These are phyloP conservation scores for Discostella stelligeroides DNA, from an alignment of 108 stramenopile genomes.

Conservation along the genomic window DNA sequence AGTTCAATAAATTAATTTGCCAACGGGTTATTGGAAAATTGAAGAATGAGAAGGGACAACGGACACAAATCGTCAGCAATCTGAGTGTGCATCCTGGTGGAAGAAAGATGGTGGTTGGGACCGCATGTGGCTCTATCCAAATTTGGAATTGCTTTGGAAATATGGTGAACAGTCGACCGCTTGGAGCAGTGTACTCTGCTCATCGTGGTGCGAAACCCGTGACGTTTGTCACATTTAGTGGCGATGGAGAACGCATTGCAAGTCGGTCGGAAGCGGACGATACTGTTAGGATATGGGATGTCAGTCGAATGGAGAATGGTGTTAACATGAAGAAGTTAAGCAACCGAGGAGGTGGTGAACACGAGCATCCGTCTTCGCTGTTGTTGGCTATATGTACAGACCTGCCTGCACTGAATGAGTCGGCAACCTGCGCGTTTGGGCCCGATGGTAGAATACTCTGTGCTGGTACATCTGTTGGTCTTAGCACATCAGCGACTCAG, in stretches of 20 bases:
- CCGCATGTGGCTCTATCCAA: conserved; percentile 82
- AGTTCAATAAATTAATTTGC: conserved; percentile 81
- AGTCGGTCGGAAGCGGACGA: conserved; percentile 63
- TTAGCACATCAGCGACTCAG: conserved; percentile 22
- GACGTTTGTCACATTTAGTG: conserved; percentile 47
- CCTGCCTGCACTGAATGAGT: conserved; percentile 50
- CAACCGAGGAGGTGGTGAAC: conserved; percentile 12
- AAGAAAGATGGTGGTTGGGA: conserved; percentile 74
- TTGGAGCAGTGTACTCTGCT: conserved; percentile 55
- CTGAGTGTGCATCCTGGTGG: conserved; percentile 63
- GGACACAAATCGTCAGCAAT: conserved; percentile 59
- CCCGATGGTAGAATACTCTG: conserved; percentile 68
- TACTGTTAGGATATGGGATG: conserved; percentile 67
- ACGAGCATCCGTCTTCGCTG: conserved; percentile 26
- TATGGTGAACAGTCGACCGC: conserved; percentile 51
- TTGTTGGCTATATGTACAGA: conserved; percentile 51
- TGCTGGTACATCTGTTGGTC: conserved; percentile 60
- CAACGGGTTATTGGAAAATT: conserved; percentile 62
- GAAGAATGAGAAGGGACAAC: conserved; percentile 65
- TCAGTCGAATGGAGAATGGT: conserved; percentile 38
- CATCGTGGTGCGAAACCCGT: conserved; percentile 59
- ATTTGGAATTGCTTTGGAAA: conserved; percentile 69
- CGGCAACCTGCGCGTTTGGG: conserved; percentile 65
- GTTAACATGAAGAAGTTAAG: conserved; percentile 27
- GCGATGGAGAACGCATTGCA: conserved; percentile 58